Percentiles rank a stretch among this genome's conserved stretches.
Evolutionary conservation across 306 rosid genomes (phyloP).

Genomic region (Boehmeria nivea): DNA sequence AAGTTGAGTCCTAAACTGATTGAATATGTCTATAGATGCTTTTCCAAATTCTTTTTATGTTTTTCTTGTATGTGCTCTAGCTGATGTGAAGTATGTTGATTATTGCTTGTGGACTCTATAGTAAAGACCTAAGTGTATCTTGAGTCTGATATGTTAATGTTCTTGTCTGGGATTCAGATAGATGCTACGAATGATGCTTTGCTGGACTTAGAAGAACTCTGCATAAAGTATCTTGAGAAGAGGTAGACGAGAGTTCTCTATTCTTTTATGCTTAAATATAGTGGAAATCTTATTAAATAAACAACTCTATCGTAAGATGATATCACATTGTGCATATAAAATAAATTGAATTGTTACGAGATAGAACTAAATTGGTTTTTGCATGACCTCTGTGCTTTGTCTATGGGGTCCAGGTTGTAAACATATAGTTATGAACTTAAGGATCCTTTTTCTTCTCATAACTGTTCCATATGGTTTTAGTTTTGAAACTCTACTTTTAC

Average conservation of each 20-base stretch:
- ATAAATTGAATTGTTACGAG: background rate
- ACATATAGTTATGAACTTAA: too few relatives aligned
- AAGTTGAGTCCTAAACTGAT: too few relatives aligned
- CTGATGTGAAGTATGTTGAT: background rate
- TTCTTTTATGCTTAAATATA: slow-evolving; percentile 6
- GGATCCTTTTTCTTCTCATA: too few relatives aligned
- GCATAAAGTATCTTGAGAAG: slow-evolving; percentile 40
- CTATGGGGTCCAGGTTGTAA: too few relatives aligned
- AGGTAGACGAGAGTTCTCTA: slow-evolving; percentile 32
- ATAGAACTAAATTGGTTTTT: background rate
- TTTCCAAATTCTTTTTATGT: background rate
- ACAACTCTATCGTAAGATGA: too few relatives aligned
- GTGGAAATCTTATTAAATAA: too few relatives aligned
- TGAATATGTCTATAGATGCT: too few relatives aligned
- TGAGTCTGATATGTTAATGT: background rate
- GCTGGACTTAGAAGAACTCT: slow-evolving; percentile 47
- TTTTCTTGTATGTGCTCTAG: background rate
- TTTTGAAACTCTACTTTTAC: background rate
- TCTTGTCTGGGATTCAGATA: slow-evolving; percentile 30
- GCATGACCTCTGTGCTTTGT: background rate
- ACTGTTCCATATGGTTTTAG: background rate
- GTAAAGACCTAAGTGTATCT: background rate
- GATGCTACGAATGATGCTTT: slow-evolving; percentile 19
- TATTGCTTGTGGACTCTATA: background rate
- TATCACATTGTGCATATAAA: background rate